These are phyloP conservation scores for Termitomyces sp. DNA, from an alignment of 768 basidiomycete genomes.

Conservation along the genomic window DNA sequence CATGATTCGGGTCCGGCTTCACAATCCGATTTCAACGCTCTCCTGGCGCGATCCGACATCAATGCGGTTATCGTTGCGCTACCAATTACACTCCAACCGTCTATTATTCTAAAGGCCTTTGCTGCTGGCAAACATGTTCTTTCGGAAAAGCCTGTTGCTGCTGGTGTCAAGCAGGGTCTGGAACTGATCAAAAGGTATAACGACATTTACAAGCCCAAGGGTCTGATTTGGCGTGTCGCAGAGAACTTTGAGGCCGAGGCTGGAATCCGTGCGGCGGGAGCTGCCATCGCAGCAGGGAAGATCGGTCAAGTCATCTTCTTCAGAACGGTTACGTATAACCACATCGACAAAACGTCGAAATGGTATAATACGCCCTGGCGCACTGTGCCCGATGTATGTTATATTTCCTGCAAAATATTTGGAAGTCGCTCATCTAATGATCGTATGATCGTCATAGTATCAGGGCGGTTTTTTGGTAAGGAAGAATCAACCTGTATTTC, in stretches of 20 bases:
- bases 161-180: slow-evolving; percentile 59
- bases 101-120: slow-evolving; percentile 55
- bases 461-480: slow-evolving; percentile 81
- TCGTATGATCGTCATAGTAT: slow-evolving; percentile 37
- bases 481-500: slow-evolving; percentile 2
- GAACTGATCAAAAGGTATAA: slow-evolving; percentile 66
- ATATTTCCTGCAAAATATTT: background rate
- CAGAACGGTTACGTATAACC: slow-evolving; percentile 45
- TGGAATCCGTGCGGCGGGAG: slow-evolving; percentile 41
- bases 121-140: slow-evolving; percentile 83
- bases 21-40: slow-evolving; percentile 42
- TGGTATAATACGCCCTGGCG: slow-evolving; percentile 86
- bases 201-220: slow-evolving; percentile 55
- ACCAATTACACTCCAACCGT: slow-evolving; percentile 73
- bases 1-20: slow-evolving; percentile 39
- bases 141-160: slow-evolving; percentile 83
- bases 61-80: slow-evolving; percentile 68
- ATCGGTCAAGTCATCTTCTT: slow-evolving; percentile 73
- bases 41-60: slow-evolving; percentile 68
- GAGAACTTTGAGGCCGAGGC: slow-evolving; percentile 76
- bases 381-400: slow-evolving; percentile 64
- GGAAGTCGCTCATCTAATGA: background rate
- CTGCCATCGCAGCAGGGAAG: slow-evolving; percentile 48
- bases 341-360: slow-evolving; percentile 56
- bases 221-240: slow-evolving; percentile 74